Evolutionary conservation across 768 basidiomycete genomes (phyloP).

Genomic region (Boletus reticuloceps): DNA sequence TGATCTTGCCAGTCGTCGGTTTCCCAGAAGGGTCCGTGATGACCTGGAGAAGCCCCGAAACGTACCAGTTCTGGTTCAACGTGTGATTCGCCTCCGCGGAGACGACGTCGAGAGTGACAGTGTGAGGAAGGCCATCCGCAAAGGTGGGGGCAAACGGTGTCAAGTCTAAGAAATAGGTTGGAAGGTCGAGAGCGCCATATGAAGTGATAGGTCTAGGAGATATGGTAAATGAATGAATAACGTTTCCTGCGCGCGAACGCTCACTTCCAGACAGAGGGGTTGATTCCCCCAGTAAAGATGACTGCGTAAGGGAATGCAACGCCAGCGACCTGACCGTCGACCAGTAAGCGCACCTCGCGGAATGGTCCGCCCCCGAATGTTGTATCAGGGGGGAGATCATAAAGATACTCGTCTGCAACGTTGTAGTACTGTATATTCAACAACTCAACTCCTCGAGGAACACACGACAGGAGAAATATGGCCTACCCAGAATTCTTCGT

Average conservation of each 20-base stretch:
- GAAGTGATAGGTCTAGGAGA: constrained; percentile 62
- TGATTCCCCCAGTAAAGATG: constrained; percentile 75
- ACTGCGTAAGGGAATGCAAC: constrained; percentile 56
- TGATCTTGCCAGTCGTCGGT: constrained; percentile 70
- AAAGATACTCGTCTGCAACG: constrained; percentile 56
- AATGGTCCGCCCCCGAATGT: constrained; percentile 50
- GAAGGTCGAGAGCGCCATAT: constrained; percentile 74
- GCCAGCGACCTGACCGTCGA: constrained; percentile 56
- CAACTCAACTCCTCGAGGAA: background rate
- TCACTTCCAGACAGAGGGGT: constrained; percentile 68
- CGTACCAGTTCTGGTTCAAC: constrained; percentile 77
- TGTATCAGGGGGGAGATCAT: constrained; percentile 48
- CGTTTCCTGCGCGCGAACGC: background rate
- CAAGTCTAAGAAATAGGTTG: constrained; percentile 74
- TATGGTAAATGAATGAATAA: background rate
- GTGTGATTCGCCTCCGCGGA: constrained; percentile 64
- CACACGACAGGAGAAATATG: background rate
- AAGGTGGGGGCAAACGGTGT: constrained; percentile 75
- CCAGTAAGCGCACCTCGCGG: constrained; percentile 61
- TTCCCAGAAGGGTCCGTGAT: constrained; percentile 58
- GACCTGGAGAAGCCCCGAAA: constrained; percentile 68
- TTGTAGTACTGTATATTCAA: constrained; percentile 58
- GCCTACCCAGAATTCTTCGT: constrained; percentile 78
- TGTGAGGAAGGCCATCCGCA: constrained; percentile 66
- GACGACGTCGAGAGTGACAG: constrained; percentile 67